Base-by-base conservation (phyloP, 768 basidiomycete species). In the Solioccasus polychromus region DNA sequence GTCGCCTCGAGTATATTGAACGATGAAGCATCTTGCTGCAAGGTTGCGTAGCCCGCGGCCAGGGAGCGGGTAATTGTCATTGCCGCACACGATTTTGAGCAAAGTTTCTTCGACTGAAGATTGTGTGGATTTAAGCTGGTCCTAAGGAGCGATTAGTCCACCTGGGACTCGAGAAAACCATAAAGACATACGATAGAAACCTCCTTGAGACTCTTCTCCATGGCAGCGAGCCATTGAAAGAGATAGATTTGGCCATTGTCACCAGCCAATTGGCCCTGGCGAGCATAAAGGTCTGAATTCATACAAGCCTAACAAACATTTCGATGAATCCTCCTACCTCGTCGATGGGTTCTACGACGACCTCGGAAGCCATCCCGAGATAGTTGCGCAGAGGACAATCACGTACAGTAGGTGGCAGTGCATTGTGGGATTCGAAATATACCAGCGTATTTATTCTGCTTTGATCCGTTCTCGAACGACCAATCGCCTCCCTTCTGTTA, bases 11-110 rank as follows among this genome's bases (percentile, higher is more conserved):
- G 74, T 77, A 67, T 93, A 93, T 14, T 95, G 52, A 18, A 71
- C 62, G 34, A 89, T 65, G 36, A 97, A 68, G 57, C 91, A 92
- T 73, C 88, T 73, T 8, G 87, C 80, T 37, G 87, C 79, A 5
- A 91, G 71, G 47, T 86, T 84, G 31, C 95, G 79, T 34, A 92
- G 68, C 3, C 91, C 90, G 9, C 93, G 84, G 35, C 95, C 95
- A 1, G 95, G 94, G 23, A 76, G 65, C n/a, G 93, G 90, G 54
- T 83, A 86, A 10, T 74, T 75, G 7, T 80, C 72, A 1, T 79
- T 70, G 2, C 81, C 80, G 14, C 80, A 71, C 17, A 92, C 69
- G 39, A 92, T 70, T 55, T 85, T 86, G 51, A 90, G 67, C 31
- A 93, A 67, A 0, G 73, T 71, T 7, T 74, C 70, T 57, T 90